A percentile compares a stretch with the other conserved stretches of the same genome.
Conservation (phyloP, 129 eudicot genomes). For the Escallonia herrerae region DNA sequence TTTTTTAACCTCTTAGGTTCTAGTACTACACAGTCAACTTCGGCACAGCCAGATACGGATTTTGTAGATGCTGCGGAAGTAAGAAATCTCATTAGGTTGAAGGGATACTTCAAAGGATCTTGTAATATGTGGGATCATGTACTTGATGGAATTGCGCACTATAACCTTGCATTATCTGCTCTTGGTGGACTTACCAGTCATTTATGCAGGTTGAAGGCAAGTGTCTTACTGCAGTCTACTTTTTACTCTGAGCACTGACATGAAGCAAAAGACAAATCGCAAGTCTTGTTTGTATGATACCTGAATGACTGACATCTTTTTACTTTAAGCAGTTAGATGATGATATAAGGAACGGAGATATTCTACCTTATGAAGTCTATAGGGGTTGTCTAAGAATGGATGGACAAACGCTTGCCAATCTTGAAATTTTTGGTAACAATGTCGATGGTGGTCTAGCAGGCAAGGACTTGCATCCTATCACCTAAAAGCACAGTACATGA, state of each 20-base stretch:
- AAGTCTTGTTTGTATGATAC: neutral
- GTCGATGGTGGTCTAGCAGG: constrained; percentile 88
- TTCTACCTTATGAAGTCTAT: constrained; percentile 69
- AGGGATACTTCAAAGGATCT: constrained; percentile 69
- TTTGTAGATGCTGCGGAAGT: constrained; percentile 57
- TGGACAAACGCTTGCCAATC: constrained; percentile 87
- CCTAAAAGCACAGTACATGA: neutral
- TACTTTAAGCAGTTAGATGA: constrained; percentile 58
- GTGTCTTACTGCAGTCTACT: constrained; percentile 12
- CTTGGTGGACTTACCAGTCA: constrained; percentile 80
- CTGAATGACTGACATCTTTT: constrained; percentile 1
- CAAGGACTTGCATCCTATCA: constrained; percentile 21
- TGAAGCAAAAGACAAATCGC: too few relatives aligned
- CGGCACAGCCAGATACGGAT: constrained; percentile 42
- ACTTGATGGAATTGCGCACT: constrained; percentile 49
- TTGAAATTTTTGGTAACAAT: constrained; percentile 75
- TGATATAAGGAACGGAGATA: constrained; percentile 67
- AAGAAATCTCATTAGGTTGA: constrained; percentile 35
- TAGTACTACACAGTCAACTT: constrained; percentile 27
- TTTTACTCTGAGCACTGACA: neutral
- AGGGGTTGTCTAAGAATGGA: constrained; percentile 92
- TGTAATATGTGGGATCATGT: constrained; percentile 37
- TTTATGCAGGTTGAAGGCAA: constrained; percentile 78
- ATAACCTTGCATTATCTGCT: constrained; percentile 70
- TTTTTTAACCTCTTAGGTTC: constrained; percentile 40